These are phyloP conservation scores for Pyrus hybrid DNA, from an alignment of 331 rosid species.

Conservation along the genomic window DNA sequence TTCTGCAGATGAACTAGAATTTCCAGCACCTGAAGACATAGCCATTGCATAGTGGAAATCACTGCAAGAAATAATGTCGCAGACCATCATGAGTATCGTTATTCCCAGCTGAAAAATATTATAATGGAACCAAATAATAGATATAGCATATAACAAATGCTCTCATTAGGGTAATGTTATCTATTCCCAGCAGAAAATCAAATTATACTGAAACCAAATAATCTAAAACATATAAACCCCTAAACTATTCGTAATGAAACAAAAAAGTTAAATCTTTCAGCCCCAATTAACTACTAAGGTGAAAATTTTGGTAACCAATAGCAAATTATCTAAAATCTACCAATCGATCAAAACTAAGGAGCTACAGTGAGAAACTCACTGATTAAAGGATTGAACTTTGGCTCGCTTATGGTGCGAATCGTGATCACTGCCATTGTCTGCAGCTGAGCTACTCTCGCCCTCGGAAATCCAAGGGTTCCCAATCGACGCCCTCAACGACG, in stretches of 20 bases:
- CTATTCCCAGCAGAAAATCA: not conserved
- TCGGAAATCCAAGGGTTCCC: conserved; percentile 23
- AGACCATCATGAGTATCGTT: not conserved
- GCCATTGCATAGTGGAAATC: conserved; percentile 38
- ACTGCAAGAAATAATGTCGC: conserved; percentile 30
- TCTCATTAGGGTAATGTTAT: not conserved
- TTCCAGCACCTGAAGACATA: conserved; percentile 42
- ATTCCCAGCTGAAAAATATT: not conserved
- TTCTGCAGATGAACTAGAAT: conserved; percentile 35
- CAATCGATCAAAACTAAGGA: not conserved
- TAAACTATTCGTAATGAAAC: not conserved
- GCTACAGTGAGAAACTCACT: conserved; percentile 44
- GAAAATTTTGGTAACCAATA: not conserved
- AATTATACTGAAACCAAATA: not conserved
- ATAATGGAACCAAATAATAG: not conserved
- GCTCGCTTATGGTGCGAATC: conserved; percentile 75
- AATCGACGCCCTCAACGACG: conserved; percentile 25
- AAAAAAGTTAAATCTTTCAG: not conserved
- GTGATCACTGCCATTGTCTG: conserved; percentile 35
- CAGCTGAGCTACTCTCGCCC: conserved; percentile 67
- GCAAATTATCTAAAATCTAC: not conserved
- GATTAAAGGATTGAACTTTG: conserved; percentile 47
- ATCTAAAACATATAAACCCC: not conserved
- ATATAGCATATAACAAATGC: not conserved
- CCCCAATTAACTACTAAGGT: not conserved